These are phyloP conservation scores for Closterium sp. DNA, from an alignment of 139 green algal species.

Conservation along the genomic window DNA sequence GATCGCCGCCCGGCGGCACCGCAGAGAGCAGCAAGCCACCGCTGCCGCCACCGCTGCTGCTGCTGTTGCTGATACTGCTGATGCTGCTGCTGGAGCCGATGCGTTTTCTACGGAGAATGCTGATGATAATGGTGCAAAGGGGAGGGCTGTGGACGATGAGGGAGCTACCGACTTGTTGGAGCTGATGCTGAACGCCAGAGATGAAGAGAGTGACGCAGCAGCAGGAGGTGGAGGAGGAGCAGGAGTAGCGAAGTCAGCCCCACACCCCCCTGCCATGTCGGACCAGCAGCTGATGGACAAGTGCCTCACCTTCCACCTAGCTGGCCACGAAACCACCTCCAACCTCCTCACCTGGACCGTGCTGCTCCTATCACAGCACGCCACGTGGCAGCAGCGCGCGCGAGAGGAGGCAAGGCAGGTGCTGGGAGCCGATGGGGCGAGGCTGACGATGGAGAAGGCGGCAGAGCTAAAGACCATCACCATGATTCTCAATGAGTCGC, in stretches of 20 bases:
- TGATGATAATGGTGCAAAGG: not conserved
- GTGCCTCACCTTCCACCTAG: conserved; percentile 35
- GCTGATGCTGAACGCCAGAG: not conserved
- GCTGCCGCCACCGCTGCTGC: not conserved
- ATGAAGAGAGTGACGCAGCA: not conserved
- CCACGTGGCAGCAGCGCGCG: conserved; percentile 62
- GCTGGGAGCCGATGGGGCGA: too few species aligned
- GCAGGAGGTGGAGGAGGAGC: not conserved
- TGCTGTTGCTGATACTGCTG: not conserved
- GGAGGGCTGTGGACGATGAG: not conserved
- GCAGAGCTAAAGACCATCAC: too few species aligned
- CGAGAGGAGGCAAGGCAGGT: conserved; percentile 57
- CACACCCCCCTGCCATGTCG: conserved; percentile 6
- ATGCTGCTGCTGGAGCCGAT: too few species aligned
- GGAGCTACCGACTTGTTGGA: not conserved
- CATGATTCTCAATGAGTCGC: conserved; percentile 75
- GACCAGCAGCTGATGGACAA: conserved; percentile 45
- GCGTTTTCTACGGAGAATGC: not conserved
- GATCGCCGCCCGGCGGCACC: not conserved
- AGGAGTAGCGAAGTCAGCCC: not conserved
- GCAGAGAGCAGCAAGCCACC: not conserved
- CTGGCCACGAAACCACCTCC: conserved; percentile 93
- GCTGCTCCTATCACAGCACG: conserved; percentile 50
- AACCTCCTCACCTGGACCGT: conserved; percentile 74
- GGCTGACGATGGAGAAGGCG: too few species aligned